Evolutionary conservation across 768 basidiomycete genomes (phyloP).

Genomic region (Rhodotorula toruloides): DNA sequence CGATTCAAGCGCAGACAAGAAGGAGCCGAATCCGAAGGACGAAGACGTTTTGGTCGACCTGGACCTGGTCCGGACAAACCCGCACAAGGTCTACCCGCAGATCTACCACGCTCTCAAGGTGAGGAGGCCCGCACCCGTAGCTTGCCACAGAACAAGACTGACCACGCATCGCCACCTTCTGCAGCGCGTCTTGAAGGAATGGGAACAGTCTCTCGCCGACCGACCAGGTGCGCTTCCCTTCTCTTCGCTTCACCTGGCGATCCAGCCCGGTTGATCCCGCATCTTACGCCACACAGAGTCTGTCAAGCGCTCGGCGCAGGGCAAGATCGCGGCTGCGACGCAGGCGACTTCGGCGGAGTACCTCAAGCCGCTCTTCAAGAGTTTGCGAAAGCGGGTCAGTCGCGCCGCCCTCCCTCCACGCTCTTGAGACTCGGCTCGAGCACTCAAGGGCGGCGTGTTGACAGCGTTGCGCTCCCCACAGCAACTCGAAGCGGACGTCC

Average conservation of each 20-base stretch:
- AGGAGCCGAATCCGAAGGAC: conserved; percentile 54
- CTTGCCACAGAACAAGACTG: too few species aligned
- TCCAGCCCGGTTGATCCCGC: not conserved
- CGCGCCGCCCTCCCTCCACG: not conserved
- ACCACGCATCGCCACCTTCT: too few species aligned
- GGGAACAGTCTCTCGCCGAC: conserved; percentile 92
- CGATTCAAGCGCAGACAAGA: conserved; percentile 58
- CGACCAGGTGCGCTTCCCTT: conserved; percentile 64
- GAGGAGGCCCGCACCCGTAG: conserved; percentile 18
- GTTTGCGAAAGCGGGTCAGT: conserved; percentile 76
- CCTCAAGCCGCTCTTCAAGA: conserved; percentile 91
- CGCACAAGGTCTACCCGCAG: conserved; percentile 90
- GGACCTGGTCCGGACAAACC: conserved; percentile 74
- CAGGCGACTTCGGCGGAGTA: conserved; percentile 95
- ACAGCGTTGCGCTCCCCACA: conserved; percentile 31
- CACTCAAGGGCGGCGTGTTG: too few species aligned
- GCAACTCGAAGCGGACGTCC: conserved; percentile 77
- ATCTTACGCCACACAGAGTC: conserved; percentile 55
- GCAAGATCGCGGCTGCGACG: conserved; percentile 88
- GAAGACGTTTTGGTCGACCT: conserved; percentile 68
- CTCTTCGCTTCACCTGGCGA: conserved; percentile 12
- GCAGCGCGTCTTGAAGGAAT: conserved; percentile 77
- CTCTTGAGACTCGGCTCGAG: too few species aligned
- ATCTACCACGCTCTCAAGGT: conserved; percentile 91
- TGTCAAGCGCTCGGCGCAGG: conserved; percentile 80